Conservation (phyloP, 208 protist species). For the Leptomonas pyrrhocoris region DNA sequence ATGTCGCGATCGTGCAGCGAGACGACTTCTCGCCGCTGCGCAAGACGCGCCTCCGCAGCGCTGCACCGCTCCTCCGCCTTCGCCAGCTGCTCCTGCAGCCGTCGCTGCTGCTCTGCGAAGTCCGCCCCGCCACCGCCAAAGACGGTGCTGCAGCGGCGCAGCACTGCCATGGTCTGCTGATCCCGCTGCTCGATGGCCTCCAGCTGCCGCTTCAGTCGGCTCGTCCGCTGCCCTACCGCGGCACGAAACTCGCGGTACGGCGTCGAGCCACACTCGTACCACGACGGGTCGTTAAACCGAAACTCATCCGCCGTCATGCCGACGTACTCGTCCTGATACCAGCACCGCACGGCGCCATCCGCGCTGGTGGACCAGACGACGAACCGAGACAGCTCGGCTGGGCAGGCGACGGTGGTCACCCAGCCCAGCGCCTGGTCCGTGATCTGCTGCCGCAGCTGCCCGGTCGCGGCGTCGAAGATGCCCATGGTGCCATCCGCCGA, state of each 20-base stretch:
- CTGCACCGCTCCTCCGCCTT: slow-evolving; percentile 41
- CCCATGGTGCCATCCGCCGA: slow-evolving; percentile 75
- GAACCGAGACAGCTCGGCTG: slow-evolving; percentile 70
- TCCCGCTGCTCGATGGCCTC: slow-evolving; percentile 35
- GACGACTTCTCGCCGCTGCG: slow-evolving; percentile 36
- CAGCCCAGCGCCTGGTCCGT: slow-evolving; percentile 54
- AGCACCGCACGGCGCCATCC: slow-evolving; percentile 75
- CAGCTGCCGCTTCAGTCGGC: slow-evolving; percentile 55
- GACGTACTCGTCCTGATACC: slow-evolving; percentile 87
- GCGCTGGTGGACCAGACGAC: slow-evolving; percentile 83
- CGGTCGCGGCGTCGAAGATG: slow-evolving; percentile 52
- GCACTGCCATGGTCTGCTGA: slow-evolving; percentile 42
- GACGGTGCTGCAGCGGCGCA: slow-evolving; percentile 51
- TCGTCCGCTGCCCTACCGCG: slow-evolving; percentile 49
- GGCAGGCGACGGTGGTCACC: slow-evolving; percentile 54
- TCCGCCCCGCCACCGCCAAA: slow-evolving; percentile 37
- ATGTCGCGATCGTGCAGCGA: slow-evolving; percentile 62
- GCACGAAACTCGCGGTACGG: slow-evolving; percentile 81
- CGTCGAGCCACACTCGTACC: slow-evolving; percentile 76
- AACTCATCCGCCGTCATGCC: slow-evolving; percentile 60
- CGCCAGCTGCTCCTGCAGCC: slow-evolving; percentile 49
- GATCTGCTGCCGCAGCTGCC: slow-evolving; percentile 60
- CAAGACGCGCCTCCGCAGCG: slow-evolving; percentile 34
- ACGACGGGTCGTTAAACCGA: slow-evolving; percentile 67
- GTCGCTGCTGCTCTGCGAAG: slow-evolving; percentile 41